Evolutionary conservation across 139 green algal species (phyloP), one percentile per base, ranked within the genome.

Genomic region (Auxenochlorella pyrenoidosa): DNA sequence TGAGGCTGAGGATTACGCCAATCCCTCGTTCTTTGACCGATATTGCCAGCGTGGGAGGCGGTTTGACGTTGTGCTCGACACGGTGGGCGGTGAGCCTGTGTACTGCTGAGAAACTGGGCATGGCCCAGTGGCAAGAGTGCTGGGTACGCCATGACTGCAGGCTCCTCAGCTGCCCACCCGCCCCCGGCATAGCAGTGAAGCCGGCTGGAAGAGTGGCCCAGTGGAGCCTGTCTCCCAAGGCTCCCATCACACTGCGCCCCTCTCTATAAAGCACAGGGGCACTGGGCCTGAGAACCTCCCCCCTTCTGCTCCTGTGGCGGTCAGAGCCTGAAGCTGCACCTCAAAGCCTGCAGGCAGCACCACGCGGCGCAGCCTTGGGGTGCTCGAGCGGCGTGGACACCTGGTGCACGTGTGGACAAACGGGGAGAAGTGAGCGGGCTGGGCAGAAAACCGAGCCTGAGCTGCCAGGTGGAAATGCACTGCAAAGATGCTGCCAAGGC

Each of bases 381-480:
- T 84, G 79, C 32, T 73, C 16, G 75, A 84, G 58, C 36, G 58
- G 28, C 16, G 79, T 32, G 79, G 79, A 34, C 40, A 72, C 22
- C 36, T 84, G 32, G 79, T 84, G 54, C 54, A 73, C 6, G 79
- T 84, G 47, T 84, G 79, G 79, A 84, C 79, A 36, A 84, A 84
- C 40, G 79, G 58, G 22, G 79, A 84, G n/a, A 84, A 38, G 79
- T 84, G 26, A 38, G 51, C 30, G 1, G 21, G 21, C 38, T 34
- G 22, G 19, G 21, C 30, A 22, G 22, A 5, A 21, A 38, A 54
- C 18, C 18, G 6, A n/a, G 8, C 12, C 12, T 43, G 30, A n/a
- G n/a, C n/a, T n/a, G n/a, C n/a, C n/a, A n/a, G n/a, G n/a, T n/a
- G n/a, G n/a, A n/a, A n/a, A n/a, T n/a, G n/a, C n/a, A n/a, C n/a